These are phyloP conservation scores for Helianthus annuus DNA, from an alignment of 129 eudicot species.

Conservation along the genomic window HanXRQr2.0-SUNRISE NC_035447.2:58008637-58009136, in stretches of 20 bases:
- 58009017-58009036: no score
- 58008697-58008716: constrained; percentile 96
- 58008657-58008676: constrained; percentile 92
- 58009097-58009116: no score
- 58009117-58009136: no score
- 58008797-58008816: constrained; percentile 88
- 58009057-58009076: no score
- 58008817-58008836: constrained; percentile 79
- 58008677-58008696: constrained; percentile 94
- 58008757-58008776: constrained; percentile 88
- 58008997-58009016: no score
- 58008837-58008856: constrained; percentile 62
- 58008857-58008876: not conserved
- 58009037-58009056: no score
- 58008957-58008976: no score
- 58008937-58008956: no score
- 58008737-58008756: constrained; percentile 92
- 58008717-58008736: constrained; percentile 96
- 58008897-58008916: no score
- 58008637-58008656: constrained; percentile 97
- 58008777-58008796: constrained; percentile 98
- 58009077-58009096: no score
- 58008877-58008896: not conserved
- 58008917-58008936: no score
- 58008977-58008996: no score